A percentile compares a stretch with the other conserved stretches of the same genome.
These are phyloP conservation scores for Lachancea fermentati DNA, from an alignment of 805 yeast genomes.

Conservation along the genomic window DNA sequence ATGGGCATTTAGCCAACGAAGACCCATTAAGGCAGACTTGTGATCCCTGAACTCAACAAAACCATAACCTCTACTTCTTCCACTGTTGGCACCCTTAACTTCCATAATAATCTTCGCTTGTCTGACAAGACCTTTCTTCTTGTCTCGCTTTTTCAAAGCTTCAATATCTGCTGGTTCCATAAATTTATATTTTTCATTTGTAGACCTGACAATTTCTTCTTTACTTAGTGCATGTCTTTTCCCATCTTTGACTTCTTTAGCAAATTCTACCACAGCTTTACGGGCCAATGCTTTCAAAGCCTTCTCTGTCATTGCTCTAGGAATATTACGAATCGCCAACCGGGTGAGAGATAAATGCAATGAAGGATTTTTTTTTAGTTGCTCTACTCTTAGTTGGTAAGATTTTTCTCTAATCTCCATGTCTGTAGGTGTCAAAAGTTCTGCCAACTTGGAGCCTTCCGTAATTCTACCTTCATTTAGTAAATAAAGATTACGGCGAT, in stretches of 20 bases:
- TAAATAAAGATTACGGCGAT: conserved; percentile 77
- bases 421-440: conserved; percentile 61
- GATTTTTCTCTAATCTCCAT: conserved; percentile 86
- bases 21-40: conserved; percentile 87
- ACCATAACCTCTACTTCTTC: conserved; percentile 96
- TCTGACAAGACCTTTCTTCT: conserved; percentile 83
- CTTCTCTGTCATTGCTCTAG: conserved; percentile 85
- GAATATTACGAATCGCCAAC: conserved; percentile 89
- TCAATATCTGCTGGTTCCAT: conserved; percentile 36
- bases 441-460: conserved; percentile 71
- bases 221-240: conserved; percentile 79
- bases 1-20: conserved; percentile 95
- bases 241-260: conserved; percentile 73
- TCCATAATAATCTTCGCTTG: conserved; percentile 93
- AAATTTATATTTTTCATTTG: conserved; percentile 50
- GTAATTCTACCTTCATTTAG: conserved; percentile 93
- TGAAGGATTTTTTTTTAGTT: conserved; percentile 83
- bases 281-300: conserved; percentile 88
- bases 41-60: conserved; percentile 92
- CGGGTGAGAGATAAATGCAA: conserved; percentile 91
- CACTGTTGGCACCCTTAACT: conserved; percentile 76
- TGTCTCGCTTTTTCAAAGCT: conserved; percentile 46
- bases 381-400: conserved; percentile 78
- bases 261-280: conserved; percentile 90
- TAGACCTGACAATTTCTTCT: conserved; percentile 82